These are phyloP conservation scores for Quercus wislizeni DNA, from an alignment of 306 rosid species.

Conservation along the genomic window DNA sequence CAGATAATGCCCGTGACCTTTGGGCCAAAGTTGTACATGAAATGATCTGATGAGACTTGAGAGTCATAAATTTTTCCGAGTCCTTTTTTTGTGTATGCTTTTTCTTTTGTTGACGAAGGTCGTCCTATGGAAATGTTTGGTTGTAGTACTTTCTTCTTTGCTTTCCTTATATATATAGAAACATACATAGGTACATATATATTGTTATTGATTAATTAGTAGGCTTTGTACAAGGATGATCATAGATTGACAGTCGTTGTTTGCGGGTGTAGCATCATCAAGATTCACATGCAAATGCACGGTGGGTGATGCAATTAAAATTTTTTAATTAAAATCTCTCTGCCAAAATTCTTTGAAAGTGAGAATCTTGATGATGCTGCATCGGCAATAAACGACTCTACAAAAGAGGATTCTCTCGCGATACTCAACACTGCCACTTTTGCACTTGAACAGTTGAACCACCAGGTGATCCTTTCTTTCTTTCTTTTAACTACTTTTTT, in stretches of 20 bases:
- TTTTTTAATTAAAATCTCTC: slow-evolving; percentile 1
- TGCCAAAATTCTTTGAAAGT: slow-evolving; percentile 25
- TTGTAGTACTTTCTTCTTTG: background rate
- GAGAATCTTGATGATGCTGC: slow-evolving; percentile 99
- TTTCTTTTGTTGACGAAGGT: background rate
- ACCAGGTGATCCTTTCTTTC: slow-evolving; percentile 27
- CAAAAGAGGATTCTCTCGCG: slow-evolving; percentile 15
- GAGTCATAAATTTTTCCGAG: slow-evolving; percentile 7
- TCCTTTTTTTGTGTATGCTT: background rate
- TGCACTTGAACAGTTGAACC: slow-evolving; percentile 8
- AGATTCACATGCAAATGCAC: slow-evolving; percentile 81
- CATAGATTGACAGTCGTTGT: slow-evolving; percentile 61
- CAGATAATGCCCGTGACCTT: slow-evolving; percentile 43
- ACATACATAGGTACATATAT: too few relatives aligned
- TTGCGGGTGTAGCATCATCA: slow-evolving; percentile 93
- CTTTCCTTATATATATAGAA: background rate
- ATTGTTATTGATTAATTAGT: too few relatives aligned
- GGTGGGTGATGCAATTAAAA: background rate
- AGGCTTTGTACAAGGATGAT: slow-evolving; percentile 24
- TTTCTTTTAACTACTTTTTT: too few relatives aligned
- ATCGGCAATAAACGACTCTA: slow-evolving; percentile 79
- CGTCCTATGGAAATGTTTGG: background rate
- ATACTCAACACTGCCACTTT: slow-evolving; percentile 19
- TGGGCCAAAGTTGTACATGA: slow-evolving; percentile 22
- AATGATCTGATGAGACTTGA: background rate